Base-by-base conservation (phyloP, 257 asterid genomes). In the Lycium barbarum region DNA sequence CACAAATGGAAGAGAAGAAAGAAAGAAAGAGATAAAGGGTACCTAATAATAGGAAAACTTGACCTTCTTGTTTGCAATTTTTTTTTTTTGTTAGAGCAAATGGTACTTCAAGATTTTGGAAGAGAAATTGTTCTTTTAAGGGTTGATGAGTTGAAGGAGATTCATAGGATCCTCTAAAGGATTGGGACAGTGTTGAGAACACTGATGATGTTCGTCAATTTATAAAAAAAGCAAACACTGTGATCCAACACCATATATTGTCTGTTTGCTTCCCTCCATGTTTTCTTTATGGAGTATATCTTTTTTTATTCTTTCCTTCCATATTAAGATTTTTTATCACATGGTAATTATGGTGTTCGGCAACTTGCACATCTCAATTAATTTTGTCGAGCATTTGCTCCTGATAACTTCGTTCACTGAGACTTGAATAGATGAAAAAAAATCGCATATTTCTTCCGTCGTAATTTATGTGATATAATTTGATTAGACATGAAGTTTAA, bases 161-260 rank as follows among this genome's bases (percentile, higher is more conserved):
- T 83, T 67, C 68, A 55, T 55, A 58, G 58, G 68, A 51, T 49
- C 71, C 85, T 18, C 5, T 40, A 4, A 61, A 62, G 70, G 84
- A 82, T 1, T 82, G 72, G 57, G 51, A 70, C 18, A 54, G 17
- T 71, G 61, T 40, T 84, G 59, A 84, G 15, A 84, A 71, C 54
- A 76, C 17, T 55, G 65, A 45, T 45, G 83, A 84, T 72, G 83
- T 67, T 83, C 79, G 36, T 10, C 63, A 54, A 82, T 82, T 82
- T 82, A 62, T 47, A 83, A 6, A n/a, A 20, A 59, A 51, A 81
- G 13, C 6, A 26, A 40, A 45, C 80, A 17, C 33, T 72, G 10
- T 72, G 18, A 43, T 72, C 80, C 14, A 18, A 45, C 36, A 72
- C 38, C 57, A 43, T 4, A 72, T 18, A 12, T 72, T 72, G 55